Evolutionary conservation across 768 basidiomycete genomes (phyloP).

Genomic region (Astraeus odoratus): DNA sequence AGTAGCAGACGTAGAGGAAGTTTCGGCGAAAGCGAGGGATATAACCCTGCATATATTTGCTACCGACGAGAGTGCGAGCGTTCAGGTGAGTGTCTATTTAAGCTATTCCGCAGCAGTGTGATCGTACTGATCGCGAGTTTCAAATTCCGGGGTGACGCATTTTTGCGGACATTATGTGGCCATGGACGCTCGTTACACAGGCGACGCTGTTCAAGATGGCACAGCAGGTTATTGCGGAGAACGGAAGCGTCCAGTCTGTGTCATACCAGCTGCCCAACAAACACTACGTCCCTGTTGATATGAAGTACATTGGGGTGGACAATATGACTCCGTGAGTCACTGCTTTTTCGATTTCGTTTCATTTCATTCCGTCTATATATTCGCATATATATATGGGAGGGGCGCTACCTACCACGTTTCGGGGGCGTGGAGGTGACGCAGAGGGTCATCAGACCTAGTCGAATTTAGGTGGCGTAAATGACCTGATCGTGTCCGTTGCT

Average conservation of each 20-base stretch:
- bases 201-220: slow-evolving; percentile 92
- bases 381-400: background rate
- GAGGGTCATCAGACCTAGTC: slow-evolving; percentile 14
- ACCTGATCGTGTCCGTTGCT: too few relatives aligned
- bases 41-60: slow-evolving; percentile 81
- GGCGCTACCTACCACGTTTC: background rate
- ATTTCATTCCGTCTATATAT: background rate
- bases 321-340: slow-evolving; percentile 56
- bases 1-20: slow-evolving; percentile 44
- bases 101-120: background rate
- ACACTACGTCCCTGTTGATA: slow-evolving; percentile 88
- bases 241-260: slow-evolving; percentile 50
- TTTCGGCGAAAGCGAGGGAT: slow-evolving; percentile 44
- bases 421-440: slow-evolving; percentile 2
- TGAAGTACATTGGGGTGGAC: slow-evolving; percentile 65
- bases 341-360: slow-evolving; percentile 7
- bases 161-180: too few relatives aligned
- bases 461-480: slow-evolving; percentile 6
- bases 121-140: background rate
- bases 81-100: slow-evolving; percentile 55
- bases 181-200: slow-evolving; percentile 31
- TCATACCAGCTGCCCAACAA: slow-evolving; percentile 85
- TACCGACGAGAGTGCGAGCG: slow-evolving; percentile 82
- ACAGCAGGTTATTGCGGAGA: slow-evolving; percentile 61
- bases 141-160: too few relatives aligned